Percentiles rank a stretch among this genome's conserved stretches.
phyloP scores from a whole-genome alignment of 2,329 filamentous ascomycete species.

The Trichophyton equinum region DNA sequence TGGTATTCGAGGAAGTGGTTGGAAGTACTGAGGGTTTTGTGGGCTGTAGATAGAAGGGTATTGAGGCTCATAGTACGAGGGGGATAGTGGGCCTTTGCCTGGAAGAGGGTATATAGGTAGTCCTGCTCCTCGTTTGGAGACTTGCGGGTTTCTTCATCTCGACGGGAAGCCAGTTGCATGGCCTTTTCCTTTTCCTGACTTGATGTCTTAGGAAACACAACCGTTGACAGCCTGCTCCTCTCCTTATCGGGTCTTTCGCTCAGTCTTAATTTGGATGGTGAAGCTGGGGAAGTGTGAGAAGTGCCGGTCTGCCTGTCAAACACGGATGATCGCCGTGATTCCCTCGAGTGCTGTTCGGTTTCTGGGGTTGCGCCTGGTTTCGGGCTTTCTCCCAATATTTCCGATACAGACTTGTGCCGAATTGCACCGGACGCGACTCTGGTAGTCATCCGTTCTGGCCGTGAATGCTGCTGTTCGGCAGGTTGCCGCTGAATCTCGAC shows the following conservation, averaged over 20 bases:
- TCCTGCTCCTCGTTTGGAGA: slow-evolving; percentile 39
- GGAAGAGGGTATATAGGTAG: slow-evolving; percentile 53
- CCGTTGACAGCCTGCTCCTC: slow-evolving; percentile 54
- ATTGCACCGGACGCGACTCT: slow-evolving; percentile 58
- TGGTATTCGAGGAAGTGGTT: slow-evolving; percentile 74
- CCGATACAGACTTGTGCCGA: slow-evolving; percentile 58
- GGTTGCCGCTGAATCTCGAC: not conserved
- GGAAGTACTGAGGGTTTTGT: slow-evolving; percentile 78
- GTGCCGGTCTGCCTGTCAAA: slow-evolving; percentile 13
- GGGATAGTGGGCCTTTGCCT: slow-evolving; percentile 45
- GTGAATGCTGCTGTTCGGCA: slow-evolving; percentile 18
- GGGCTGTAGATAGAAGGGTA: slow-evolving; percentile 65
- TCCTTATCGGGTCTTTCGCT: slow-evolving; percentile 43
- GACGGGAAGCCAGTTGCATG: slow-evolving; percentile 39
- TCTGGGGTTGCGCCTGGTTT: slow-evolving; percentile 22
- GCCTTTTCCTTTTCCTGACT: slow-evolving; percentile 36
- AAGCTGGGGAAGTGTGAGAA: slow-evolving; percentile 25
- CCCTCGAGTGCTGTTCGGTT: slow-evolving; percentile 22
- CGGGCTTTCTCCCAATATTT: slow-evolving; percentile 53
- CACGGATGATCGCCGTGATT: slow-evolving; percentile 9
- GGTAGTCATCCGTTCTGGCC: slow-evolving; percentile 50
- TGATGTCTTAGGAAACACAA: slow-evolving; percentile 58
- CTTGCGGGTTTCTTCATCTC: not conserved
- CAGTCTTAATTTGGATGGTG: not conserved
- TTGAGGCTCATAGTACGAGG: slow-evolving; percentile 44